Conservation (phyloP, 73 alveolate species). For the Blepharisma japonicum region DNA sequence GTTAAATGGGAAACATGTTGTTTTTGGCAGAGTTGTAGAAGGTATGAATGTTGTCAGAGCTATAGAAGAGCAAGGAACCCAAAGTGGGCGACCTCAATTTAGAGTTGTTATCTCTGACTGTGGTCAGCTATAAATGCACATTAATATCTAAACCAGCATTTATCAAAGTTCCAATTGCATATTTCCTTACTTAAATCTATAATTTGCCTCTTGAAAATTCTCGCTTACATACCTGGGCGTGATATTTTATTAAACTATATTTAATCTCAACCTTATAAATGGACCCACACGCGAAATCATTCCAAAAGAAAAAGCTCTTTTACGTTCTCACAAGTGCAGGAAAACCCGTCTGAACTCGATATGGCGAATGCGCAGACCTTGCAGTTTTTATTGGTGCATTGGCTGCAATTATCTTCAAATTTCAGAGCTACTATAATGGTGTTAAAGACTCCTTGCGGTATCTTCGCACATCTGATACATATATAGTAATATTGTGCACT, state of each 20-base stretch:
- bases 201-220: no score
- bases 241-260: no score
- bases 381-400: conserved; percentile 19
- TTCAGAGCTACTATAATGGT: conserved; percentile 7
- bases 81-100: conserved; percentile 47
- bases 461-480: background rate
- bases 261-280: no score
- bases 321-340: conserved; percentile 27
- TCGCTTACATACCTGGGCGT: no score
- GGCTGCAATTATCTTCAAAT: conserved; percentile 4
- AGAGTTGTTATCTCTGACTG: conserved; percentile 50
- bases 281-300: background rate
- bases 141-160: no score
- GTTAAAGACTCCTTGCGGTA: conserved; percentile 12
- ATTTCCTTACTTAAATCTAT: no score
- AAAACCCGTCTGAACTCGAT: conserved; percentile 27
- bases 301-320: conserved; percentile 4
- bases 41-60: conserved; percentile 58
- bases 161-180: no score
- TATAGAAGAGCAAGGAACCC: conserved; percentile 42
- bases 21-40: conserved; percentile 82
- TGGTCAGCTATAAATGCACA: conserved; percentile 43
- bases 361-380: conserved; percentile 14
- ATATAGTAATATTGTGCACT: background rate
- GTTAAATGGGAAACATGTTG: conserved; percentile 97